Conservation (phyloP, 129 eudicot species). For the Lactuca saligna region DNA sequence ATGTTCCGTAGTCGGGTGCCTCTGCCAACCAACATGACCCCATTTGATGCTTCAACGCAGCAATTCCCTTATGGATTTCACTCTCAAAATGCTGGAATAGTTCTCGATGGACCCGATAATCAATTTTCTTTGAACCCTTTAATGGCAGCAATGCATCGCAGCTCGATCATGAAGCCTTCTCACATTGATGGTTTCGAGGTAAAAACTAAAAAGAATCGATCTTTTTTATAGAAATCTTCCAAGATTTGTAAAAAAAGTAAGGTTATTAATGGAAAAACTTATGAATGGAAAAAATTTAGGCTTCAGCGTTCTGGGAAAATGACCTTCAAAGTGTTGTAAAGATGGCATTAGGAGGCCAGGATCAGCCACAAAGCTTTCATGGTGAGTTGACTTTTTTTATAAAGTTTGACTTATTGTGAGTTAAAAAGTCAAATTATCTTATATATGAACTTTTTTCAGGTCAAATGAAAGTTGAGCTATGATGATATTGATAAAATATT, state of each 20-base stretch:
- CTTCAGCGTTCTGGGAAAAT: conserved; percentile 61
- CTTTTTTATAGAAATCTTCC: neutral
- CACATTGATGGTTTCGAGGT: conserved; percentile 49
- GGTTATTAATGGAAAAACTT: conserved; percentile 5
- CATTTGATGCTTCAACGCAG: conserved; percentile 43
- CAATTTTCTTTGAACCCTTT: conserved; percentile 38
- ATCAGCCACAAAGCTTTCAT: conserved; percentile 47
- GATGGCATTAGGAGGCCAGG: conserved; percentile 69
- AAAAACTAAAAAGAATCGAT: conserved; percentile 29
- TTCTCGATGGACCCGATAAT: conserved; percentile 37
- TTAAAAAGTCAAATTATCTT: conserved; percentile 17
- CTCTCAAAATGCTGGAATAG: conserved; percentile 21
- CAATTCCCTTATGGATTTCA: conserved; percentile 45
- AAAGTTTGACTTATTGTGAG: conserved; percentile 26
- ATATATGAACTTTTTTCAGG: conserved; percentile 19
- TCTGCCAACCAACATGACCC: conserved; percentile 37
- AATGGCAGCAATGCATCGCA: conserved; percentile 39
- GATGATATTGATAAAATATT: conserved; percentile 34
- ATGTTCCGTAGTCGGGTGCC: conserved; percentile 48
- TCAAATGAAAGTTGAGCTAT: conserved; percentile 79
- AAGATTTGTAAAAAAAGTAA: conserved; percentile 8
- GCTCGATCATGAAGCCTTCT: conserved; percentile 39
- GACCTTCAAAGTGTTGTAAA: conserved; percentile 83
- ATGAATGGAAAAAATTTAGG: conserved; percentile 36
- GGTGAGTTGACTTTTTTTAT: conserved; percentile 48